phyloP scores from a whole-genome alignment of 257 asterid species.

The Striga asiatica region DNA sequence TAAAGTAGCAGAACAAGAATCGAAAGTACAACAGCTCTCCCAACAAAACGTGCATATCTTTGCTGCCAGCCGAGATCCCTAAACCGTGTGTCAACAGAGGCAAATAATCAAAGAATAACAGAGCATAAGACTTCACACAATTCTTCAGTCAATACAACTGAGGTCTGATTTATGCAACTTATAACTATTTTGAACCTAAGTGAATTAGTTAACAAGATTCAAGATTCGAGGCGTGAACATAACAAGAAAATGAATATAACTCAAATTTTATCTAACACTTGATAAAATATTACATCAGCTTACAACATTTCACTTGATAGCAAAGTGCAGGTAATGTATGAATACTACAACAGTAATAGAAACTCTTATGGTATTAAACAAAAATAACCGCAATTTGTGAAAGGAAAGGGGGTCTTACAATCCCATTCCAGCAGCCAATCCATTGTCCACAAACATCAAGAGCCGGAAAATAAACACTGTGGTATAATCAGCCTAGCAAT shows the following conservation, averaged over 20 bases:
- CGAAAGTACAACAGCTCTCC: conserved; percentile 75
- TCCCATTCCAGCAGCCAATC: conserved; percentile 95
- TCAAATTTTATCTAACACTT: not conserved
- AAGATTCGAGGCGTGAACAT: not conserved
- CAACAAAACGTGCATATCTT: conserved; percentile 71
- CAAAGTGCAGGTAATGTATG: not conserved
- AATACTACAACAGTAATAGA: not conserved
- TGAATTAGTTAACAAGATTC: not conserved
- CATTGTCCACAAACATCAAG: conserved; percentile 93
- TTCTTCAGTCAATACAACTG: not conserved
- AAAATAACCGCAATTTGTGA: too few species aligned
- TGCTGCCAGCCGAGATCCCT: conserved; percentile 98
- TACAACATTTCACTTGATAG: not conserved
- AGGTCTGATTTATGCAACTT: not conserved
- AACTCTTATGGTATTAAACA: not conserved
- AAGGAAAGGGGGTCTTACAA: conserved; percentile 63
- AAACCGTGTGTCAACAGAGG: not conserved
- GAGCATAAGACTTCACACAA: not conserved
- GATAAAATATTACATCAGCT: not conserved
- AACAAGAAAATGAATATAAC: not conserved
- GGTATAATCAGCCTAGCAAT: conserved; percentile 73
- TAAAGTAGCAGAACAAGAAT: conserved; percentile 62
- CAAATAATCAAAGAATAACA: not conserved
- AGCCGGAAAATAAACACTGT: conserved; percentile 78
- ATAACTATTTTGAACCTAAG: conserved; percentile 1